These are phyloP conservation scores for Agaricus blazei DNA, from an alignment of 768 basidiomycete species.

Conservation along the genomic window DNA sequence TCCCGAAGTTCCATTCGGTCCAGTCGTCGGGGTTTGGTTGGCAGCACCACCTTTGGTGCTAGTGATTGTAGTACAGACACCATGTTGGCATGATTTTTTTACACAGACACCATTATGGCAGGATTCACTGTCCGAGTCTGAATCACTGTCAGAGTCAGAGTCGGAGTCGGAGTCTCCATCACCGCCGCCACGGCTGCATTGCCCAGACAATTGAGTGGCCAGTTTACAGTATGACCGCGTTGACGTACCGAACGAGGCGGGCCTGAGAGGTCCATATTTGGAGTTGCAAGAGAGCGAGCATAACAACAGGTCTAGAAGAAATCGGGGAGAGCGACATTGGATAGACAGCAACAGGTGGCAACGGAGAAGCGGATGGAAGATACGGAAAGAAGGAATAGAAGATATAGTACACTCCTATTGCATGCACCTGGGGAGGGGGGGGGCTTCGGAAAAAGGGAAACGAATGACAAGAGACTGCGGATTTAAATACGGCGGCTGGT, in stretches of 20 bases:
- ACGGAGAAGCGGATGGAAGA: not conserved
- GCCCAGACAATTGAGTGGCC: not conserved
- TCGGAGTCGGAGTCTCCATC: constrained; percentile 9
- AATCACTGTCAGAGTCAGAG: constrained; percentile 12
- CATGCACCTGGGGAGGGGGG: not conserved
- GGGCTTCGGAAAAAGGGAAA: not conserved
- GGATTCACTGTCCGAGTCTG: constrained; percentile 9
- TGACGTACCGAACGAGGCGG: not conserved
- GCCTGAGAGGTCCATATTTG: constrained; percentile 1
- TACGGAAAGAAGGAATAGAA: not conserved
- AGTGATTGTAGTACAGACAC: constrained; percentile 1
- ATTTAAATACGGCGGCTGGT: constrained; percentile 5
- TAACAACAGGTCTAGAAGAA: not conserved
- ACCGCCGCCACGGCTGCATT: not conserved
- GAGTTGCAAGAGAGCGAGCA: constrained; percentile 2
- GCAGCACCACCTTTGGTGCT: not conserved
- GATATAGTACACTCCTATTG: not conserved
- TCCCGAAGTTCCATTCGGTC: not conserved
- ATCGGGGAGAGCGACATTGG: not conserved
- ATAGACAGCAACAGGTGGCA: not conserved
- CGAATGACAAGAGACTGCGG: constrained; percentile 3
- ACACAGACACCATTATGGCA: not conserved
- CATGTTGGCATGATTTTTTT: not conserved
- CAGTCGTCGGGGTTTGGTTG: not conserved
- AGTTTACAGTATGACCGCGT: not conserved